Base-by-base conservation (phyloP, 805 yeast species). In the Komagataella phaffii region DNA sequence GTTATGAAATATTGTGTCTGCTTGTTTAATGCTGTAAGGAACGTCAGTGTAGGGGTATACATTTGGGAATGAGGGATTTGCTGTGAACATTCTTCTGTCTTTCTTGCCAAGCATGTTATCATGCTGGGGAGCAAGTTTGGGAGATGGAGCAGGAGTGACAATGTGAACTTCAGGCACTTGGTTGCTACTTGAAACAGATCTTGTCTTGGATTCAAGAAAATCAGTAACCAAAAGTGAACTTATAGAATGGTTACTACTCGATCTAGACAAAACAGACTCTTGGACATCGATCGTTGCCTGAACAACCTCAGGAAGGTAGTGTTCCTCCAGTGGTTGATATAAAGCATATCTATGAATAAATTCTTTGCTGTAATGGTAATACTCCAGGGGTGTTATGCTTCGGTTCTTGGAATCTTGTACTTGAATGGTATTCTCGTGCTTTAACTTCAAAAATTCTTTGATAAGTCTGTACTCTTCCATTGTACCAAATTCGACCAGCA, bases 91-190 rank as follows among this genome's bases (percentile, higher is more conserved):
- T 50, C 59, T 66, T 53, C 64, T 66, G 14, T 50, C 44, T 24
- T 60, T 64, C 6, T 58, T 60, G 46, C 63, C 68, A 2, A 58
- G 50, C 50, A 59, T 63, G n/a, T 62, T 67, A 17, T 59, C 55
- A 49, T 64, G 66, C 2, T 64, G 57, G 3, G 59, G 56, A 44
- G 59, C 60, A 17, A 74, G 61, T 0, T 85, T 82, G 0, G 96
- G 96, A 0, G 95, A 86, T 3, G 96, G 93, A 1, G 85, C 85
- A 0, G 96, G 96, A 0, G 96, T 88, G 0, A 96, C 90, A 8
- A 88, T 75, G 62, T 85, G 90, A 4, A 83, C 68, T 4, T 68
- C 66, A 55, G 62, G 78, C 48, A 57, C 68, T 17, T 49, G 46
- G 19, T 51, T 49, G 18, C 44, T 36, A 19, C 36, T 51, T n/a